phyloP scores from a whole-genome alignment of 768 basidiomycete species.

The Macrocybe gigantea region DNA sequence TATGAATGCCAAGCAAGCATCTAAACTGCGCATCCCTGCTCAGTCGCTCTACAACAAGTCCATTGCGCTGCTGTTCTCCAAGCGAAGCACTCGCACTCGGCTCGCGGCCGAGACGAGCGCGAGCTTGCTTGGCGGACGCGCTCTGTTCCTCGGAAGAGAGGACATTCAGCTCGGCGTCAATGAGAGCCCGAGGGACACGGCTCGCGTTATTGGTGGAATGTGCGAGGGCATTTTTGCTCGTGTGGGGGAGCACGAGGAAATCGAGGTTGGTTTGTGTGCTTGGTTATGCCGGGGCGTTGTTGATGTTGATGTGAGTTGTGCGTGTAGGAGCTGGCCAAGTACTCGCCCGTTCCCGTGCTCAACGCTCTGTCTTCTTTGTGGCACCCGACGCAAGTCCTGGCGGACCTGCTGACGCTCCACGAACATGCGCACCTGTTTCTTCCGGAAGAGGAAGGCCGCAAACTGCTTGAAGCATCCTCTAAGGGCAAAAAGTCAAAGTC shows the following conservation, averaged over 20 bases:
- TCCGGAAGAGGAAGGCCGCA: neutral
- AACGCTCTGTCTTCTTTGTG: conserved; percentile 94
- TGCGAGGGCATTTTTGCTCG: conserved; percentile 96
- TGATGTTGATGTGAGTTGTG: conserved; percentile 1
- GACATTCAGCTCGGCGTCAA: conserved; percentile 98
- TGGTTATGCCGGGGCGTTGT: neutral
- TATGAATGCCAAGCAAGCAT: conserved; percentile 32
- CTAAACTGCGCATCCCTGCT: conserved; percentile 51
- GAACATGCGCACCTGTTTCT: conserved; percentile 62
- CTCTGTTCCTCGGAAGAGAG: conserved; percentile 82
- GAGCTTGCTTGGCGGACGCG: conserved; percentile 74
- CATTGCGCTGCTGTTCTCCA: conserved; percentile 86
- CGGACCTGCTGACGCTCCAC: conserved; percentile 86
- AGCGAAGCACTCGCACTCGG: conserved; percentile 90
- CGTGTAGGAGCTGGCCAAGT: conserved; percentile 75
- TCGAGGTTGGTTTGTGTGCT: conserved; percentile 57
- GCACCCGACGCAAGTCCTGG: conserved; percentile 95
- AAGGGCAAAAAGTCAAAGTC: conserved; percentile 6
- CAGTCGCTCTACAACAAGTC: conserved; percentile 79
- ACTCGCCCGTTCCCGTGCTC: conserved; percentile 91
- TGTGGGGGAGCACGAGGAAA: conserved; percentile 87
- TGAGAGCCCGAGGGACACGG: conserved; percentile 79
- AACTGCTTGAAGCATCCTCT: neutral
- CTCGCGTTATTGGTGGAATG: conserved; percentile 90
- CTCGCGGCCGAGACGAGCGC: conserved; percentile 83